Evolutionary conservation across 495 filamentous ascomycete species (phyloP).

Genomic region (Xylaria flabelliformis): DNA sequence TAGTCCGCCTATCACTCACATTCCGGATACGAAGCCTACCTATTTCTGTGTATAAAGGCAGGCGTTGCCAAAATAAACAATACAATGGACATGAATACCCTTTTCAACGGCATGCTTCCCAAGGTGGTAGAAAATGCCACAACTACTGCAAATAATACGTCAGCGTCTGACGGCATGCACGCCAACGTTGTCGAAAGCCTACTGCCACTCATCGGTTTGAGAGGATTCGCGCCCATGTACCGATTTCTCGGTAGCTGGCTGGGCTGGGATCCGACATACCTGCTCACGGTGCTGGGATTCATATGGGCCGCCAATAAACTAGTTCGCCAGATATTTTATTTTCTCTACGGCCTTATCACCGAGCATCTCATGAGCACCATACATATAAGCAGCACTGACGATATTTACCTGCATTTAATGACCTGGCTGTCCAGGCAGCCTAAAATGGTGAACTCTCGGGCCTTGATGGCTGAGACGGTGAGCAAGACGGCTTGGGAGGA

Average conservation of each 20-base stretch:
- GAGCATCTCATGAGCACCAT: conserved; percentile 62
- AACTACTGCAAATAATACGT: not conserved
- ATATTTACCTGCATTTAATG: conserved; percentile 66
- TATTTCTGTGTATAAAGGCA: not conserved
- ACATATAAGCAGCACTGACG: conserved; percentile 61
- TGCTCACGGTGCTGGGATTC: conserved; percentile 45
- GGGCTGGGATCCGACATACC: conserved; percentile 47
- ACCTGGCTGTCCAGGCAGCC: conserved; percentile 65
- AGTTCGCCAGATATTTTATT: conserved; percentile 38
- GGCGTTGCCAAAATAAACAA: not conserved
- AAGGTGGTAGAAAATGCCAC: conserved; percentile 21
- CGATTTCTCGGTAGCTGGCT: conserved; percentile 39
- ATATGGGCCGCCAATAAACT: conserved; percentile 50
- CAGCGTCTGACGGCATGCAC: conserved; percentile 12
- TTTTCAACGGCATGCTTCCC: conserved; percentile 14
- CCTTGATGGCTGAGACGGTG: conserved; percentile 63
- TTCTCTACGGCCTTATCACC: conserved; percentile 39
- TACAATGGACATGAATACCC: conserved; percentile 13
- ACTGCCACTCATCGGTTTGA: conserved; percentile 33
- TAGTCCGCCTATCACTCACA: not conserved
- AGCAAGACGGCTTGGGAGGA: conserved; percentile 60
- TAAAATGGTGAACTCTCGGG: conserved; percentile 57
- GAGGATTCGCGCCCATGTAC: conserved; percentile 35
- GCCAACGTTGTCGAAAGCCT: conserved; percentile 39
- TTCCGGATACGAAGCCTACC: not conserved